These are phyloP conservation scores for Fusarium fracticaudum DNA, from an alignment of 2,329 filamentous ascomycete genomes.

Conservation along the genomic window DNA sequence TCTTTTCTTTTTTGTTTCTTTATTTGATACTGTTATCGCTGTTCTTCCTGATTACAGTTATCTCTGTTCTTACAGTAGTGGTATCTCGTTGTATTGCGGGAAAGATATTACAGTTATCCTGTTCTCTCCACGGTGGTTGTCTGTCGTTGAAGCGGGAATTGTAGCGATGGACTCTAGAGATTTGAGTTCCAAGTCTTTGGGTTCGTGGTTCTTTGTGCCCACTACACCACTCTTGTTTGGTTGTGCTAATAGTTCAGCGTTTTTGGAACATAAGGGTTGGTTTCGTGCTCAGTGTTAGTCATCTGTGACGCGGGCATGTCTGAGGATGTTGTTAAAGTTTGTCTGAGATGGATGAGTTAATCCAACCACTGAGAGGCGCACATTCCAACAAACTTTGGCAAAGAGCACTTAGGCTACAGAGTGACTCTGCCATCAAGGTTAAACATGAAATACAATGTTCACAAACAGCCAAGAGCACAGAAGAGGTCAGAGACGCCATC, in stretches of 20 bases:
- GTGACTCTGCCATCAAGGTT: fast-evolving
- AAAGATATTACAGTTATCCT: background rate
- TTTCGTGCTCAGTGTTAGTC: background rate
- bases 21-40: background rate
- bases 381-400: background rate
- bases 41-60: background rate
- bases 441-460: fast-evolving
- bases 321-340: background rate
- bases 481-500: fast-evolving
- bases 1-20: background rate
- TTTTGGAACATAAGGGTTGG: background rate
- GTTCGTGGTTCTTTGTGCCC: background rate
- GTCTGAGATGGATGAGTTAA: fast-evolving
- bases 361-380: fast-evolving
- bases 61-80: too few species aligned
- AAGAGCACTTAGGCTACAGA: too few species aligned
- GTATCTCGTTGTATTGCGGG: background rate
- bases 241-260: background rate
- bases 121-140: background rate
- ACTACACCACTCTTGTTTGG: background rate
- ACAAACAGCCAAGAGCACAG: fast-evolving
- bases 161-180: background rate
- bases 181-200: background rate
- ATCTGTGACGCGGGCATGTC: background rate
- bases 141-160: background rate